A percentile compares a stretch with the other conserved stretches of the same genome.
These are phyloP conservation scores for Aspergillus ruber DNA, from an alignment of 2,329 filamentous ascomycete species.

Conservation along the genomic window DNA sequence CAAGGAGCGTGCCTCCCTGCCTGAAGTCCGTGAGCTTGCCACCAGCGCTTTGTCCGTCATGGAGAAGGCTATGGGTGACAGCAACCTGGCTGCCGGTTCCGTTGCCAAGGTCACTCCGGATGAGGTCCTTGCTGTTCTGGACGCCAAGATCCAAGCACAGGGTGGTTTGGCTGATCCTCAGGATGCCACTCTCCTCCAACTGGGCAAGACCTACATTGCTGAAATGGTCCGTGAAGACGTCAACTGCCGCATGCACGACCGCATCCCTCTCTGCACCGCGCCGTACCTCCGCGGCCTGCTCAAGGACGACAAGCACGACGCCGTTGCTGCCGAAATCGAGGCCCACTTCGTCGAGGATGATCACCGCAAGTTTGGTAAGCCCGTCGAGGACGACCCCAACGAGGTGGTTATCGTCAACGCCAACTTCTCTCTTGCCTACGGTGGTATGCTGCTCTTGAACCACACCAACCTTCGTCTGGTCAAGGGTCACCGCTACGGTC, in stretches of 20 bases:
- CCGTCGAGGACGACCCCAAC: slow-evolving; percentile 80
- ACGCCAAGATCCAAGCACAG: slow-evolving; percentile 67
- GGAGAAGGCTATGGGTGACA: slow-evolving; percentile 79
- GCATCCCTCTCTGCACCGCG: slow-evolving; percentile 61
- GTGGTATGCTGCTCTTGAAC: slow-evolving; percentile 91
- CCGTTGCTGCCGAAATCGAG: slow-evolving; percentile 68
- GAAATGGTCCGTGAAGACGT: slow-evolving; percentile 83
- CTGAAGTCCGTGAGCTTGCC: slow-evolving; percentile 88
- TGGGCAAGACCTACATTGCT: slow-evolving; percentile 67
- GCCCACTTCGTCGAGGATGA: slow-evolving; percentile 76
- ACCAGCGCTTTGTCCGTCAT: slow-evolving; percentile 78
- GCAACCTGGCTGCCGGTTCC: slow-evolving; percentile 49
- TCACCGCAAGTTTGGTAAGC: slow-evolving; percentile 75
- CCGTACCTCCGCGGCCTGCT: slow-evolving; percentile 73
- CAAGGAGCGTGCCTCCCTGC: slow-evolving; percentile 78
- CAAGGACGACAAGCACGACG: slow-evolving; percentile 54
- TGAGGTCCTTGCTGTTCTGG: slow-evolving; percentile 68
- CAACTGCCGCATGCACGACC: slow-evolving; percentile 70
- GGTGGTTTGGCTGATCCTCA: slow-evolving; percentile 60
- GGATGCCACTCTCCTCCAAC: slow-evolving; percentile 55
- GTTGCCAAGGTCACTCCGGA: slow-evolving; percentile 59
- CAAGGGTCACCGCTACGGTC: slow-evolving; percentile 94
- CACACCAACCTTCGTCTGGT: slow-evolving; percentile 92
- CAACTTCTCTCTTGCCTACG: slow-evolving; percentile 94
- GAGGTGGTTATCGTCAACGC: slow-evolving; percentile 97